Base-by-base conservation (phyloP, 1,284 basidiomycete genomes). In the Heimioporus punctisporus region DNA sequence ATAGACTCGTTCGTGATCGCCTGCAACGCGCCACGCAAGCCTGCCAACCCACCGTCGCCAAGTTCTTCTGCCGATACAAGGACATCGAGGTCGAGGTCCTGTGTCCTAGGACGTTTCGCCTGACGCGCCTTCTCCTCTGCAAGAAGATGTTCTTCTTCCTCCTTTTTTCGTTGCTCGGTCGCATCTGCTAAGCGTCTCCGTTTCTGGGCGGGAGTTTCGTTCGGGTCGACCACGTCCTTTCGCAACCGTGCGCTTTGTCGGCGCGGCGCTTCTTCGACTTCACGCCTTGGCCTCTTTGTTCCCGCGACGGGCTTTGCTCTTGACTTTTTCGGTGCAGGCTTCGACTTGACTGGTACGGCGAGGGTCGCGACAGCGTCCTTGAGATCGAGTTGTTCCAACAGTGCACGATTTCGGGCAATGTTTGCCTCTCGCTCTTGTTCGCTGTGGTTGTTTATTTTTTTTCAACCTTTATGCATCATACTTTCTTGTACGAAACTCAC, bases 351-450 rank as follows among this genome's bases (percentile, higher is more conserved):
- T n/a, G n/a, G n/a, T n/a, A n/a, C n/a, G n/a, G n/a, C n/a, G n/a
- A n/a, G n/a, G n/a, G n/a, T n/a, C n/a, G n/a, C n/a, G n/a, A n/a
- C n/a, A 4, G 82, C 84, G 60, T 83, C 81, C 59, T 83, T 81
- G 31, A 92, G 73, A 21, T 88, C 82, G 24, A 93, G 79, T 62
- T 88, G 72, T 56, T 87, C 84, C 31, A 93, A 76, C 10, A 92
- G 74, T 12, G 83, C 86, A 42, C 81, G 84, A 65, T 93, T 93
- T 46, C 88, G 80, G 14, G 87, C 88, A 49, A 93, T 92, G 62
- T 91, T 92, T 10, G 83, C 85, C 64, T 88, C 83, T 17, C 90
- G 85, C 62, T 90, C 86, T 31, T 80, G 72, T 71, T 92, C 90
- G 64, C 90, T 91, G 59, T 17, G 47, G 26, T 19, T n/a, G 3